phyloP scores from a whole-genome alignment of 345 rosid genomes.

The Gossypioides kirkii region DNA sequence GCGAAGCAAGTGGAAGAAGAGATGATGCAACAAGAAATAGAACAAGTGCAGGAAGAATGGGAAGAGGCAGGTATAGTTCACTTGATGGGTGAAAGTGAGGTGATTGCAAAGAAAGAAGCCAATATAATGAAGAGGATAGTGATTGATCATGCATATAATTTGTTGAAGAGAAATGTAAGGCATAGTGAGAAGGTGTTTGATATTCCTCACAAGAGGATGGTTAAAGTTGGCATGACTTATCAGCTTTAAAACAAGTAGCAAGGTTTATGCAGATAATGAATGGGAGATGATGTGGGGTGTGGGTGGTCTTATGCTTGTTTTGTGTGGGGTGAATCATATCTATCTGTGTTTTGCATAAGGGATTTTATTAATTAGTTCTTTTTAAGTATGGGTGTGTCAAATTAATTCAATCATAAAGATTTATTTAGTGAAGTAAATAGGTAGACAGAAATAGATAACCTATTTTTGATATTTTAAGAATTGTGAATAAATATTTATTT shows the following conservation, averaged over 20 bases:
- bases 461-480: too few species aligned
- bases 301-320: too few species aligned
- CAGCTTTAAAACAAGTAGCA: conserved; percentile 26
- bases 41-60: conserved; percentile 32
- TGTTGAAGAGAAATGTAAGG: conserved; percentile 40
- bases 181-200: conserved; percentile 26
- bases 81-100: conserved; percentile 44
- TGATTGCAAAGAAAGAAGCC: conserved; percentile 33
- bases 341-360: too few species aligned
- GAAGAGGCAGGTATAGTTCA: conserved; percentile 39
- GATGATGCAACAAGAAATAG: conserved; percentile 23
- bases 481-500: too few species aligned
- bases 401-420: too few species aligned
- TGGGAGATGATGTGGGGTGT: too few species aligned
- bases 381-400: too few species aligned
- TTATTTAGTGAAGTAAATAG: too few species aligned
- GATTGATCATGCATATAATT: conserved; percentile 37
- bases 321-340: too few species aligned
- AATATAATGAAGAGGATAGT: conserved; percentile 31
- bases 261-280: not conserved
- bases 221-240: conserved; percentile 53
- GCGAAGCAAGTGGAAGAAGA: not conserved
- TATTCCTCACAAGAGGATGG: conserved; percentile 33
- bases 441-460: too few species aligned
- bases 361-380: too few species aligned